These are phyloP conservation scores for Mycena capillaripes DNA, from an alignment of 768 basidiomycete species.

Conservation along the genomic window DNA sequence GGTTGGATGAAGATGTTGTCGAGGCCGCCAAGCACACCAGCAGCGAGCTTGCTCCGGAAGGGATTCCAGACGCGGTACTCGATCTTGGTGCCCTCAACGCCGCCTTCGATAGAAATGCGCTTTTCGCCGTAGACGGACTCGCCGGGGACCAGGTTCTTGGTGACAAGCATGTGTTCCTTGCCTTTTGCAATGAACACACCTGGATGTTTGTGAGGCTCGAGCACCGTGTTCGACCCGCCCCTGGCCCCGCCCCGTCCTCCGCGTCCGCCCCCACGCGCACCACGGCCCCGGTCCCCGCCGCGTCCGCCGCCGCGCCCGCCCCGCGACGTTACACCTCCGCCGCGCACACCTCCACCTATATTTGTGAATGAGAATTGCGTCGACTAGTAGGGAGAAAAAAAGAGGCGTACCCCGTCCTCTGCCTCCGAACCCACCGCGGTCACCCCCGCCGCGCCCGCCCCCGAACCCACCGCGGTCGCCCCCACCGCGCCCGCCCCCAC, in stretches of 20 bases:
- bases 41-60: slow-evolving; percentile 96
- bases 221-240: slow-evolving; percentile 89
- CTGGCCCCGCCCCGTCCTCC: slow-evolving; percentile 79
- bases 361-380: neutral
- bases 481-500: slow-evolving; percentile 56
- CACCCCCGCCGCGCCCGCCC: slow-evolving; percentile 51
- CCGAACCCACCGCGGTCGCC: slow-evolving; percentile 55
- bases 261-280: slow-evolving; percentile 65
- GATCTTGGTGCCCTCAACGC: slow-evolving; percentile 84
- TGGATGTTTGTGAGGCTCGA: slow-evolving; percentile 95
- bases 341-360: slow-evolving; percentile 47
- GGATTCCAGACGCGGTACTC: slow-evolving; percentile 99
- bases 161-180: slow-evolving; percentile 97
- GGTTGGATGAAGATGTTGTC: slow-evolving; percentile 94
- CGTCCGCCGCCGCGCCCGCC: slow-evolving; percentile 59
- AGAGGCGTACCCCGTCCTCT: slow-evolving; percentile 47
- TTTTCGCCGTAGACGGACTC: slow-evolving; percentile 99
- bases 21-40: slow-evolving; percentile 95
- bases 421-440: slow-evolving; percentile 51
- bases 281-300: slow-evolving; percentile 59
- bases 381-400: slow-evolving; percentile 25
- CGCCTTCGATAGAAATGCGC: slow-evolving; percentile 88
- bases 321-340: slow-evolving; percentile 55
- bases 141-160: slow-evolving; percentile 97
- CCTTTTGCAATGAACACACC: slow-evolving; percentile 98